These are phyloP conservation scores for Penstemon davidsonii DNA, from an alignment of 257 asterid genomes.

Conservation along the genomic window DNA sequence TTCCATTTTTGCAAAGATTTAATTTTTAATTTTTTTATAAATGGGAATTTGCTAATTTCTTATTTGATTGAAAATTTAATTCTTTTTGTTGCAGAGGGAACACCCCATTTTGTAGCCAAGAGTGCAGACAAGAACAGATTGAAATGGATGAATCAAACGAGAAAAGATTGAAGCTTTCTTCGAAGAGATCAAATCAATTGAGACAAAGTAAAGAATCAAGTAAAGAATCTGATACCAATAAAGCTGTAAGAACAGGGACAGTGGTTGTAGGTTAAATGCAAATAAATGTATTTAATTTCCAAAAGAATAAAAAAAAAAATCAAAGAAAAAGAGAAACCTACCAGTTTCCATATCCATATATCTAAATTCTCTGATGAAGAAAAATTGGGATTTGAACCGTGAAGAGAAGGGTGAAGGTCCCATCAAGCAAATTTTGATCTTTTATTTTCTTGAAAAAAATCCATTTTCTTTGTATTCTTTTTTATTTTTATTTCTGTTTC, in stretches of 20 bases:
- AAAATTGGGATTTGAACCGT: slow-evolving; percentile 29
- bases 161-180: slow-evolving; percentile 54
- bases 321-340: too few relatives aligned
- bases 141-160: slow-evolving; percentile 85
- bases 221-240: slow-evolving; percentile 55
- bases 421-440: slow-evolving; percentile 47
- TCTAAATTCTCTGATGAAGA: background rate
- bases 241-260: slow-evolving; percentile 58
- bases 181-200: slow-evolving; percentile 49
- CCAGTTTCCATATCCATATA: slow-evolving; percentile 5
- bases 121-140: slow-evolving; percentile 93
- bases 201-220: slow-evolving; percentile 43
- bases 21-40: background rate
- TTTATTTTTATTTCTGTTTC: background rate
- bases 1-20: background rate
- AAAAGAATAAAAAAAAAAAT: background rate
- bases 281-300: background rate
- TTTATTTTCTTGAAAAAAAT: background rate
- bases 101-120: slow-evolving; percentile 88
- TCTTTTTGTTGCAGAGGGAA: slow-evolving; percentile 66
- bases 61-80: background rate
- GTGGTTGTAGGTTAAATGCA: slow-evolving; percentile 66
- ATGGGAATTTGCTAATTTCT: background rate
- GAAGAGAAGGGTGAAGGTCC: slow-evolving; percentile 6
- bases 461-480: background rate